These are phyloP conservation scores for Sapria himalayana DNA, from an alignment of 345 rosid species.

Conservation along the genomic window DNA sequence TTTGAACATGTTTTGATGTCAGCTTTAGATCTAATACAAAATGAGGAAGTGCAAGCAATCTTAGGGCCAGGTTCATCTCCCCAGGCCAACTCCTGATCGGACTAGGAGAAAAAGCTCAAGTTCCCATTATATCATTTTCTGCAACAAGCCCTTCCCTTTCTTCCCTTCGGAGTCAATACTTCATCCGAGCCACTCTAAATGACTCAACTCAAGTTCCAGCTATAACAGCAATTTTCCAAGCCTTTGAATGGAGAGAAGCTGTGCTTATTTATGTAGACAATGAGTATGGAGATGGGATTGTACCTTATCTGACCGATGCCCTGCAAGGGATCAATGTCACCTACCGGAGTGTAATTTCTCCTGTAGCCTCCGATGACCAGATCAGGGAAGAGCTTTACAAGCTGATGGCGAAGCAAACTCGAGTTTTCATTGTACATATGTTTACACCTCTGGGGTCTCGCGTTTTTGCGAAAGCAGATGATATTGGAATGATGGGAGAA, in stretches of 20 bases:
- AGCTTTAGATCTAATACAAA: constrained; percentile 20
- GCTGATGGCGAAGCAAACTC: constrained; percentile 13
- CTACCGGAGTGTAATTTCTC: constrained; percentile 9
- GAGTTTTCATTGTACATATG: constrained; percentile 26
- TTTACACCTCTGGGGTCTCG: constrained; percentile 10
- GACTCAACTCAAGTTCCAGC: constrained; percentile 16
- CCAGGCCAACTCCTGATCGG: constrained; percentile 15
- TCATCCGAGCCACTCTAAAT: constrained; percentile 12
- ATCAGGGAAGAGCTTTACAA: constrained; percentile 11
- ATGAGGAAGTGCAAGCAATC: constrained; percentile 19
- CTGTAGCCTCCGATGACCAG: constrained; percentile 5
- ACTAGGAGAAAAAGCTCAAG: constrained; percentile 14
- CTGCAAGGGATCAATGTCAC: constrained; percentile 13
- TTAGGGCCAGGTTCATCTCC: constrained; percentile 17
- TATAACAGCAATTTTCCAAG: constrained; percentile 10
- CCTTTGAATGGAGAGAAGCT: constrained; percentile 18
- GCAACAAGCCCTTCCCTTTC: constrained; percentile 14
- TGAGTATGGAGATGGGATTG: constrained; percentile 15
- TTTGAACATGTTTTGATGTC: too few relatives aligned
- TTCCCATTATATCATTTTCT: constrained; percentile 19
- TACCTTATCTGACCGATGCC: constrained; percentile 13
- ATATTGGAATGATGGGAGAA: constrained; percentile 16
- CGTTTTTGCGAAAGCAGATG: constrained; percentile 10
- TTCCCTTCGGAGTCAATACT: constrained; percentile 6
- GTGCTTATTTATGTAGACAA: constrained; percentile 17